Evolutionary conservation across 2,329 filamentous ascomycete species (phyloP), one percentile per base, ranked within the genome.

Genomic region (Talaromyces verruculosus): DNA sequence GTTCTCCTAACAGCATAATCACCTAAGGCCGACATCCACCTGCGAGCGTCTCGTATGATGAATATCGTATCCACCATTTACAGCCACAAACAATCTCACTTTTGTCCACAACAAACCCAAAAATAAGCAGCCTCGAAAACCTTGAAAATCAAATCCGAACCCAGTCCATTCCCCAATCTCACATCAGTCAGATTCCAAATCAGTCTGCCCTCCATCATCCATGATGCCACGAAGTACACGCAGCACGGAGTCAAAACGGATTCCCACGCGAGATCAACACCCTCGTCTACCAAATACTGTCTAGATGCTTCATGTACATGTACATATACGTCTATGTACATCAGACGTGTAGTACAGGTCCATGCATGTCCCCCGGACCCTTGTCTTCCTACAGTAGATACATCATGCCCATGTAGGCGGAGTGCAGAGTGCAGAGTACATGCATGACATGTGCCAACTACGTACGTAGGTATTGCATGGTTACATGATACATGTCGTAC

Each of bases 251-350:
- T 7, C 30, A 55, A 22, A 35, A 55, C n/a, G 30, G 51, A 35
- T 55, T 33, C 28, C 51, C 51, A 55, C 30, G 51, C 28, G 51
- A 55, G 51, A 55, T 55, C 51, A 55, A 35, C 51, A 2, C 19
- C 10, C 11, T 17, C 17, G 4, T 55, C 30, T 55, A 17, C 28
- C 51, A 30, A 35, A 55, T 55, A n/a, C 51, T 35, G 51, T 55
- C 25, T 53, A 22, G 19, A 10, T 45, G n/a, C n/a, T 19, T 45
- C 7, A 10, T 30, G 47, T 30, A 30, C 25, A 30, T n/a, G 45
- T 49, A 47, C 43, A 11, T 22, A 22, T 47, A 22, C 43, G n/a
- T 45, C n/a, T 45, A 45, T 19, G 19, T 47, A 28, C 43, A 45
- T 45, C 11, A 15, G 35, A 19, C 43, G 19, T 45, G 43, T 22